These are phyloP conservation scores for Hyaloraphidium curvatum DNA, from an alignment of 192 early-diverging fungal genomes.

Conservation along the genomic window DNA sequence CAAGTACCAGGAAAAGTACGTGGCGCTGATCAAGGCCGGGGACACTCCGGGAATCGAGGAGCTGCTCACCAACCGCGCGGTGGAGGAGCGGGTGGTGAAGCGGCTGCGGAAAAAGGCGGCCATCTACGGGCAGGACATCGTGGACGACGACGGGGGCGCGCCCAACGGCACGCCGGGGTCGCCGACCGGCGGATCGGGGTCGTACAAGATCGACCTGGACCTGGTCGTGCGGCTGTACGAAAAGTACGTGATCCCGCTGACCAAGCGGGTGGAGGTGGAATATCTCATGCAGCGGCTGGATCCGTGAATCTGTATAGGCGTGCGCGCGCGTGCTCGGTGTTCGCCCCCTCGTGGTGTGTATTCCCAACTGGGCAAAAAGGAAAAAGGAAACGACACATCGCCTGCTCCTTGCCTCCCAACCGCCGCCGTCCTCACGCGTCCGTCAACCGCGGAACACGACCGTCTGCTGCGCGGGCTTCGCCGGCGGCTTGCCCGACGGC, in stretches of 20 bases:
- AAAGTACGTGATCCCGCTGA: constrained; percentile 88
- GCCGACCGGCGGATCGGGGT: background rate
- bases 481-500: no score
- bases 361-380: background rate
- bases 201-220: constrained; percentile 41
- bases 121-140: constrained; percentile 83
- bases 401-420: no score
- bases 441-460: no score
- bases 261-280: constrained; percentile 89
- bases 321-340: no score
- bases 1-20: constrained; percentile 49
- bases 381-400: background rate
- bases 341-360: no score
- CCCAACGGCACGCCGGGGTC: background rate
- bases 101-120: constrained; percentile 73
- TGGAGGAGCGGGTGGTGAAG: constrained; percentile 65
- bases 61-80: constrained; percentile 68
- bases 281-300: constrained; percentile 63
- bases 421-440: no score
- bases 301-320: background rate
- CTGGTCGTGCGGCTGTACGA: constrained; percentile 82
- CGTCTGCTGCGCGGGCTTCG: no score
- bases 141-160: constrained; percentile 20
- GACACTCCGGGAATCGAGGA: constrained; percentile 63
- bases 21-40: constrained; percentile 42